Percentiles rank a stretch among this genome's conserved stretches.
phyloP scores from a whole-genome alignment of 2,329 filamentous ascomycete genomes.

The Cercospora nicotianae region DNA sequence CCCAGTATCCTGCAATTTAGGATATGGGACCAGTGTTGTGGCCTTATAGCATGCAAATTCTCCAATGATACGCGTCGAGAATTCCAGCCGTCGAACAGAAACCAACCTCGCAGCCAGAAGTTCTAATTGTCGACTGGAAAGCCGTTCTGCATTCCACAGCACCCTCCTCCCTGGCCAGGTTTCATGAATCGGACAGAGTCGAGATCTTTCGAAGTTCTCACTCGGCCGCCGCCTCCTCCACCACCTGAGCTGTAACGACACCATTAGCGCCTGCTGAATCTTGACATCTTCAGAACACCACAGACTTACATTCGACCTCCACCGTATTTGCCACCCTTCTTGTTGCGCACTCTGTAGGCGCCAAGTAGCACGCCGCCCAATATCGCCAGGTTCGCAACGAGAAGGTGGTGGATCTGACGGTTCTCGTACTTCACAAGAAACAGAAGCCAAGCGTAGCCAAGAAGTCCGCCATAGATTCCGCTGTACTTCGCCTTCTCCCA shows the following conservation, averaged over 20 bases:
- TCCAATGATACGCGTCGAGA: background rate
- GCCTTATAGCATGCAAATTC: background rate
- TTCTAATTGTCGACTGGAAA: constrained; percentile 13
- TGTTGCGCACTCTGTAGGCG: constrained; percentile 13
- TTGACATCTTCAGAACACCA: background rate
- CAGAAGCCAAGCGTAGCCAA: constrained; percentile 26
- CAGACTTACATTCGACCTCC: constrained; percentile 17
- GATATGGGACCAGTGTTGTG: background rate
- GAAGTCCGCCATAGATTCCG: constrained; percentile 18
- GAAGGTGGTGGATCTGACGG: constrained; percentile 21
- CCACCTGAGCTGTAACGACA: background rate
- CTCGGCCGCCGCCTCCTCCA: constrained; percentile 4
- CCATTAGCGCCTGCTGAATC: background rate
- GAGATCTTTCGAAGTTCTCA: constrained; percentile 11
- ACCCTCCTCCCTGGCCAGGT: constrained; percentile 7
- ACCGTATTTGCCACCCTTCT: constrained; percentile 6
- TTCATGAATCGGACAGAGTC: constrained; percentile 13
- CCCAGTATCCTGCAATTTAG: background rate
- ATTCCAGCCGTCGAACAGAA: constrained; percentile 7
- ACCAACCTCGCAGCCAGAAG: background rate
- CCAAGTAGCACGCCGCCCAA: constrained; percentile 19
- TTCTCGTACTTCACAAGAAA: constrained; percentile 17
- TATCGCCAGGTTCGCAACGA: constrained; percentile 24
- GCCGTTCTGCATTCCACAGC: constrained; percentile 16
- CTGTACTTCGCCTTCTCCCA: constrained; percentile 11